phyloP scores from a whole-genome alignment of 306 rosid species.

The Trichosanthes truncata region DNA sequence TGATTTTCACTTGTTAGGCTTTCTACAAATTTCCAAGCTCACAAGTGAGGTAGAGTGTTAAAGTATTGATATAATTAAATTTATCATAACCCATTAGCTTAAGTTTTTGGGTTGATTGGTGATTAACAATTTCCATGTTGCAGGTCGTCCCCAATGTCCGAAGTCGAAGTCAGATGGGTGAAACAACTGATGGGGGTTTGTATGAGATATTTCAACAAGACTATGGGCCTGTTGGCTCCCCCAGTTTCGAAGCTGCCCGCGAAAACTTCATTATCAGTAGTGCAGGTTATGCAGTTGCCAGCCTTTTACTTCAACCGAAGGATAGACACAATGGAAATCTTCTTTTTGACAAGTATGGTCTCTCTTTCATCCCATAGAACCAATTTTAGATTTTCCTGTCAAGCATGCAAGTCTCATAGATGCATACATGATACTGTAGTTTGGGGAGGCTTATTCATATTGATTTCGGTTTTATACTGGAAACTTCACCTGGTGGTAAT shows the following conservation, averaged over 20 bases:
- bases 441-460: constrained; percentile 91
- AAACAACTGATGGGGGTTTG: constrained; percentile 95
- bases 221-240: constrained; percentile 81
- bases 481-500: constrained; percentile 95
- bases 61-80: no score
- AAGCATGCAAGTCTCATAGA: neutral
- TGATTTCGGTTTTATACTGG: constrained; percentile 92
- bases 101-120: no score
- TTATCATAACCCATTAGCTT: neutral
- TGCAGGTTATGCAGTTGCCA: constrained; percentile 98
- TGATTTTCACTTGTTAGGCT: no score
- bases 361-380: constrained; percentile 3
- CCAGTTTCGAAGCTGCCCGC: constrained; percentile 85
- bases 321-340: constrained; percentile 98
- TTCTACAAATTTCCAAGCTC: no score
- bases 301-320: constrained; percentile 96
- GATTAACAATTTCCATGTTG: constrained; percentile 11
- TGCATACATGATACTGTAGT: constrained; percentile 41
- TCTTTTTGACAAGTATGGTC: constrained; percentile 63
- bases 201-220: constrained; percentile 95
- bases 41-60: no score
- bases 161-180: constrained; percentile 99
- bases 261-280: constrained; percentile 88
- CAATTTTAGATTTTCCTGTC: neutral
- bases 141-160: constrained; percentile 94